Conservation (phyloP, 495 filamentous ascomycete genomes). For the Xylaria longipes region DNA sequence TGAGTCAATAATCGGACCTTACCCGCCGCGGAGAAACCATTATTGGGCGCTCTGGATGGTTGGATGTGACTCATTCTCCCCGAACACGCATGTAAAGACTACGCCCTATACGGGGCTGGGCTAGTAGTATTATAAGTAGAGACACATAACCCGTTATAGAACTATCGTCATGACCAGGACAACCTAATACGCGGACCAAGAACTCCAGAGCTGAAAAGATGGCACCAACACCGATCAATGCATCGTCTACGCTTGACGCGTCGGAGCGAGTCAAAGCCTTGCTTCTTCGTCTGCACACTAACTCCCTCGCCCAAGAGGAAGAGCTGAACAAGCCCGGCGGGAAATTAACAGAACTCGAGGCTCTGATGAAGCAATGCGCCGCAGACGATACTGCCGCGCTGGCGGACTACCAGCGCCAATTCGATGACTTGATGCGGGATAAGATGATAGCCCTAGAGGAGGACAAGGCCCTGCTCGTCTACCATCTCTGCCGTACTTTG, state of each 20-base stretch:
- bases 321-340: conserved; percentile 24
- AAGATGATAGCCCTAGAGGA: conserved; percentile 60
- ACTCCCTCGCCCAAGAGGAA: conserved; percentile 21
- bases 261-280: conserved; percentile 23
- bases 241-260: conserved; percentile 18
- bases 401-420: conserved; percentile 10
- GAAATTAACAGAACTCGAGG: not conserved
- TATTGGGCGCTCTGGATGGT: not conserved
- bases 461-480: conserved; percentile 59
- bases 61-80: not conserved
- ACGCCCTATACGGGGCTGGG: not conserved
- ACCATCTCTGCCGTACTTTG: conserved; percentile 50
- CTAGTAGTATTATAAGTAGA: not conserved
- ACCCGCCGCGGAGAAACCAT: not conserved
- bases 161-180: not conserved
- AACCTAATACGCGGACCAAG: not conserved
- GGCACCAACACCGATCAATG: conserved; percentile 5
- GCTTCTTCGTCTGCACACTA: conserved; percentile 16
- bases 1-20: not conserved
- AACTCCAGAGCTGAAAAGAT: not conserved
- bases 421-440: conserved; percentile 25
- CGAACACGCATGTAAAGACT: not conserved
- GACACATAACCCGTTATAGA: not conserved
- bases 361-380: not conserved
- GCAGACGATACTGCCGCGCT: conserved; percentile 6